phyloP scores from a whole-genome alignment of 2,329 filamentous ascomycete species.

The Fusarium burgessii region DNA sequence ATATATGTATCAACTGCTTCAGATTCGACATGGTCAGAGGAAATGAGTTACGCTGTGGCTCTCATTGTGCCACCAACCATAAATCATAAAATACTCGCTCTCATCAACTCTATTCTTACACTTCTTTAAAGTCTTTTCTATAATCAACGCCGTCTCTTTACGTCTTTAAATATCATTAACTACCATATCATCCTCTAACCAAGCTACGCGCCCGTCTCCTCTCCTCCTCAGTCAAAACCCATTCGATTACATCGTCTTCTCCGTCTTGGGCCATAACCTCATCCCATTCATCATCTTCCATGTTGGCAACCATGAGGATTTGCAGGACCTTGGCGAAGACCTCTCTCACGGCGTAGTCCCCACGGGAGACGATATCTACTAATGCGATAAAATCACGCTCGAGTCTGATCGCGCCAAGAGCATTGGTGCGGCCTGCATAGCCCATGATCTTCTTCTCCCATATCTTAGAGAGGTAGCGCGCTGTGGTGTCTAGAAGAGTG shows the following conservation, averaged over 20 bases:
- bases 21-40: neutral
- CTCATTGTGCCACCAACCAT: neutral
- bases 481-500: slow-evolving; percentile 78
- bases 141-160: slow-evolving; percentile 20
- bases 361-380: slow-evolving; percentile 73
- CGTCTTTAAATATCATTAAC: slow-evolving; percentile 16
- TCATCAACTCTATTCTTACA: slow-evolving; percentile 21
- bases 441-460: slow-evolving; percentile 90
- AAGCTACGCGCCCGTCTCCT: slow-evolving; percentile 77
- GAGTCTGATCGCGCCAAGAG: slow-evolving; percentile 83
- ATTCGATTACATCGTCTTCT: slow-evolving; percentile 73
- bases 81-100: slow-evolving; percentile 15
- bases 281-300: slow-evolving; percentile 97
- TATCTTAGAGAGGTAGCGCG: slow-evolving; percentile 79
- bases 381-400: slow-evolving; percentile 87
- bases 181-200: slow-evolving; percentile 56
- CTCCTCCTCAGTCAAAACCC: slow-evolving; percentile 80
- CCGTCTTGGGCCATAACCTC: slow-evolving; percentile 68
- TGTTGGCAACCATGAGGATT: slow-evolving; percentile 87
- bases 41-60: neutral
- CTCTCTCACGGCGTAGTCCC: slow-evolving; percentile 82
- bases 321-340: slow-evolving; percentile 81
- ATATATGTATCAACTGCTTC: neutral
- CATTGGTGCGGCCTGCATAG: slow-evolving; percentile 82
- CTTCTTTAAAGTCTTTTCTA: slow-evolving; percentile 24